Evolutionary conservation across 208 protist species (phyloP).

Genomic region (Acanthamoeba sp.): DNA sequence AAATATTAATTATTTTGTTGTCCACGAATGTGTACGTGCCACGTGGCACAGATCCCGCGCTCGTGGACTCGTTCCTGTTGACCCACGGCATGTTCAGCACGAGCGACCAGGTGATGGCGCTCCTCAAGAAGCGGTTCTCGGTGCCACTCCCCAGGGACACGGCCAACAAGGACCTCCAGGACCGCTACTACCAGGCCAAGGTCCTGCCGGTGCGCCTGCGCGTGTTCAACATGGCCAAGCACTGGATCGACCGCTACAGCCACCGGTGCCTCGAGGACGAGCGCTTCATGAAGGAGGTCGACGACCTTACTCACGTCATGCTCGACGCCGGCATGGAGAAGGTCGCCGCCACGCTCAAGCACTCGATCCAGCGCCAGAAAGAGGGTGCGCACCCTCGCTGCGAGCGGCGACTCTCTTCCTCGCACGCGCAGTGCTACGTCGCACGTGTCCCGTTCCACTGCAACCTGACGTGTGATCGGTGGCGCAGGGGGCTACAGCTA

Average conservation of each 20-base stretch:
- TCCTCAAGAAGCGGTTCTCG: constrained; percentile 47
- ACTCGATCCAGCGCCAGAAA: constrained; percentile 29
- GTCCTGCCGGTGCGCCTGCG: constrained; percentile 40
- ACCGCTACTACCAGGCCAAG: constrained; percentile 5
- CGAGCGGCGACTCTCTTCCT: not conserved
- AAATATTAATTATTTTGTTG: not conserved
- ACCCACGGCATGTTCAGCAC: constrained; percentile 68
- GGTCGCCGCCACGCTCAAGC: not conserved
- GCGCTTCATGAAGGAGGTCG: constrained; percentile 31
- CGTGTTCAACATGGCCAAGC: constrained; percentile 65
- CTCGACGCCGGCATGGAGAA: constrained; percentile 16
- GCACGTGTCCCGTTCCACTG: no score
- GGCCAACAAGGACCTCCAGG: constrained; percentile 24
- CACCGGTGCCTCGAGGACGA: constrained; percentile 27
- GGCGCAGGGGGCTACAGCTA: not conserved
- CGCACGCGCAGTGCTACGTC: no score
- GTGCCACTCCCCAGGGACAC: constrained; percentile 4
- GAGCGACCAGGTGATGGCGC: constrained; percentile 5
- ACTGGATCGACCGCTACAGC: constrained; percentile 49
- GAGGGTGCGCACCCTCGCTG: not conserved
- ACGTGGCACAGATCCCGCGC: not conserved
- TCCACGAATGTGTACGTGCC: not conserved
- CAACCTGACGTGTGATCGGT: not conserved
- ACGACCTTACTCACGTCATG: constrained; percentile 36
- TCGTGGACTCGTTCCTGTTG: constrained; percentile 55